phyloP scores from a whole-genome alignment of 2,329 filamentous ascomycete genomes.

The Macrophomina phaseolina region DNA sequence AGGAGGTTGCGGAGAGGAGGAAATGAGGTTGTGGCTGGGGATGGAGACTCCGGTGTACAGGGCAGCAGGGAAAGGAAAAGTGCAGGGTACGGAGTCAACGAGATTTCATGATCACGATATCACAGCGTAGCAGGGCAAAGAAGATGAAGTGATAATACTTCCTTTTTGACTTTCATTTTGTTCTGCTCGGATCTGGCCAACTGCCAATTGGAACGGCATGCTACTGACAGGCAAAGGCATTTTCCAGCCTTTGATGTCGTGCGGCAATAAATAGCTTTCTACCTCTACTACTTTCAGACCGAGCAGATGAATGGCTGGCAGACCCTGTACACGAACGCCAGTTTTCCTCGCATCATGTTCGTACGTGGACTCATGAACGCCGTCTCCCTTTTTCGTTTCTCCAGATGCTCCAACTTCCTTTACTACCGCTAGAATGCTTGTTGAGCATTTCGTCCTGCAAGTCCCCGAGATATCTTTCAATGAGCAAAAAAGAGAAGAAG shows the following conservation, averaged over 20 bases:
- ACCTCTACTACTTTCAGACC: not conserved
- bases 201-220: too few relatives aligned
- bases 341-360: not conserved
- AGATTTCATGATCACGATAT: not conserved
- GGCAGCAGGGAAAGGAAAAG: not conserved
- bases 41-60: not conserved
- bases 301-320: not conserved
- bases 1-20: slow-evolving; percentile 62
- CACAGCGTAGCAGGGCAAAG: not conserved
- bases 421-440: not conserved
- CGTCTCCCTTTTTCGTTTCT: slow-evolving; percentile 1
- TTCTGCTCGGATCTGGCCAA: not conserved
- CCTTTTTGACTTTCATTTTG: not conserved
- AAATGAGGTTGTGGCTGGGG: not conserved
- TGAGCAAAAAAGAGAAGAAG: not conserved
- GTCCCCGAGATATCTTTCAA: slow-evolving; percentile 7
- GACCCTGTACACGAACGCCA: not conserved
- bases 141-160: slow-evolving; percentile 16
- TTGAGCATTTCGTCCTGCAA: not conserved
- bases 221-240: not conserved
- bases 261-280: not conserved
- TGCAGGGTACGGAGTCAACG: not conserved
- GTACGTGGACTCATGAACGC: slow-evolving; percentile 9
- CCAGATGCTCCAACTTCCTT: not conserved
- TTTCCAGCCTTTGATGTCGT: slow-evolving; percentile 1